Conservation (phyloP, 371 early-diverging fungal species). For the Mortierella sp. region DNA sequence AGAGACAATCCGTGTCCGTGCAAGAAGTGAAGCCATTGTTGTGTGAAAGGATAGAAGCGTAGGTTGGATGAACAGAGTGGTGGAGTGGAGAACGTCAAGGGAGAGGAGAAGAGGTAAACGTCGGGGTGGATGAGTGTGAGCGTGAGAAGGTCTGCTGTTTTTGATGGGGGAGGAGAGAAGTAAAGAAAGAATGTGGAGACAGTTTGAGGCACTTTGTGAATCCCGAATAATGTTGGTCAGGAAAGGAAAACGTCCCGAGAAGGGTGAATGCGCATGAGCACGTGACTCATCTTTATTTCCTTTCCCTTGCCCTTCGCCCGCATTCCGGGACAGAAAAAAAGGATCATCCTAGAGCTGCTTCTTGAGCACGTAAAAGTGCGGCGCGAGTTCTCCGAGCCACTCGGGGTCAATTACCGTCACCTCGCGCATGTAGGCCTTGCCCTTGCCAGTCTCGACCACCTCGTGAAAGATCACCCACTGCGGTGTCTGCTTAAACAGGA, state of each 20-base stretch:
- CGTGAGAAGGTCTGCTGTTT: neutral
- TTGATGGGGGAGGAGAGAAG: neutral
- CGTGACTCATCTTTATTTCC: constrained; percentile 4
- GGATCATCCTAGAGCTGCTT: neutral
- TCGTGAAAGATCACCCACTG: constrained; percentile 88
- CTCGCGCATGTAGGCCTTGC: constrained; percentile 82
- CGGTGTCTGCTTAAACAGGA: constrained; percentile 81
- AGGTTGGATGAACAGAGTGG: neutral
- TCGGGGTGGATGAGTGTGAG: neutral
- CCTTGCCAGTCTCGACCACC: constrained; percentile 77
- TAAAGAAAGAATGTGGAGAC: neutral
- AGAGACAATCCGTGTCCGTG: constrained; percentile 9
- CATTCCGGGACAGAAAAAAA: neutral
- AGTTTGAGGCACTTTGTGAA: neutral
- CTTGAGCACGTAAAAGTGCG: constrained; percentile 64
- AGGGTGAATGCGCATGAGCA: neutral
- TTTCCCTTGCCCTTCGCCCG: neutral
- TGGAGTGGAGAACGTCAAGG: neutral
- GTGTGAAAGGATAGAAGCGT: neutral
- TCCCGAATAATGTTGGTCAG: neutral
- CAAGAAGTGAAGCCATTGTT: neutral
- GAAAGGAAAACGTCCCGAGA: constrained; percentile 9
- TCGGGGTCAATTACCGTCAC: constrained; percentile 81
- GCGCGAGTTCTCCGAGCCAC: constrained; percentile 85
- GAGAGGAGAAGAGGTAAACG: neutral